Conservation (phyloP, 805 yeast genomes). For the Barnettozyma populi region DNA sequence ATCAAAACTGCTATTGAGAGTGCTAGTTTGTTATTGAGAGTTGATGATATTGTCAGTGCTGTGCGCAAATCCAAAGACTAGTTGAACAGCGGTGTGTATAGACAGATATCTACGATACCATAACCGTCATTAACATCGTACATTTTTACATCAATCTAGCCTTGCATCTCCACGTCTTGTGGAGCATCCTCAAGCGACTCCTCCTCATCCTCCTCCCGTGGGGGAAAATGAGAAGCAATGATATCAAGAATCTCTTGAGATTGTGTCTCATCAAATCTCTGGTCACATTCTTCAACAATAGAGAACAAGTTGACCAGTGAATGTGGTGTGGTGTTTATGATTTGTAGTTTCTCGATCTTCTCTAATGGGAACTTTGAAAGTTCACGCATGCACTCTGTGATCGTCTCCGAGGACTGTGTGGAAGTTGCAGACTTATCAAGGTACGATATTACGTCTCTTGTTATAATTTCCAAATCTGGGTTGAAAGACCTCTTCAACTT, state of each 20-base stretch:
- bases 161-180: constrained; percentile 3
- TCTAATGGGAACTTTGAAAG: constrained; percentile 48
- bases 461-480: constrained; percentile 31
- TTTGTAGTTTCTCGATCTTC: constrained; percentile 79
- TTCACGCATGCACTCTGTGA: constrained; percentile 25
- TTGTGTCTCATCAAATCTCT: constrained; percentile 66
- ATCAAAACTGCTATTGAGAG: constrained; percentile 97
- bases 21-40: constrained; percentile 90
- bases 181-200: constrained; percentile 9
- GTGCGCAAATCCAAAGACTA: constrained; percentile 52
- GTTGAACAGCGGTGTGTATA: background rate
- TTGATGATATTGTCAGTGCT: constrained; percentile 96
- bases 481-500: constrained; percentile 26
- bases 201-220: constrained; percentile 7
- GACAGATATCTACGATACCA: background rate
- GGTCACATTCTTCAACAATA: constrained; percentile 88
- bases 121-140: background rate
- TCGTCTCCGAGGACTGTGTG: constrained; percentile 25
- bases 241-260: constrained; percentile 54
- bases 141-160: background rate
- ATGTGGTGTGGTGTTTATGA: constrained; percentile 75
- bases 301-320: constrained; percentile 75
- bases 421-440: constrained; percentile 13
- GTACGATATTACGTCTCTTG: constrained; percentile 27
- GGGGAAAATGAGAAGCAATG: constrained; percentile 49